Conservation (phyloP, 2,329 filamentous ascomycete species). For the Ophiostoma ips region DNA sequence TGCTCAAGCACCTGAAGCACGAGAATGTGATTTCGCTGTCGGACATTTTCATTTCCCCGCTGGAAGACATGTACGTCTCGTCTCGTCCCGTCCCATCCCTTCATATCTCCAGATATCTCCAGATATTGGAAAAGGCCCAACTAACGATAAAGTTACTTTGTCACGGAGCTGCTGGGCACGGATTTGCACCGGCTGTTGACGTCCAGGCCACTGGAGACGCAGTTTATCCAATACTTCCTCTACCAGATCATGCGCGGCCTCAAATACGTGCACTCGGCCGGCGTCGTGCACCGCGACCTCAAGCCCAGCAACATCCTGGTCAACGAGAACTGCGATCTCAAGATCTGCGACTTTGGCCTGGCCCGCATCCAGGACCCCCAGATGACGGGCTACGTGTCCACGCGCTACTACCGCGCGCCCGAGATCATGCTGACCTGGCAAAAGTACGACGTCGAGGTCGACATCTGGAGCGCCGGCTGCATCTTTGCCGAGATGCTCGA, state of each 20-base stretch:
- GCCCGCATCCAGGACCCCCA: slow-evolving; percentile 97
- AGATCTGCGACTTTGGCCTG: slow-evolving; percentile 97
- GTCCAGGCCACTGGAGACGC: slow-evolving; percentile 91
- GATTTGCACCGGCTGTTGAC: slow-evolving; percentile 92
- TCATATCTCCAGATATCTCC: not conserved
- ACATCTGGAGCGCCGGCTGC: slow-evolving; percentile 98
- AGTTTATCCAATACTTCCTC: slow-evolving; percentile 99
- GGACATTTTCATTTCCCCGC: slow-evolving; percentile 98
- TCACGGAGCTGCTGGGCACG: slow-evolving; percentile 92
- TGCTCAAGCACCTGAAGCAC: slow-evolving; percentile 90
- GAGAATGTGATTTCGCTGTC: slow-evolving; percentile 98
- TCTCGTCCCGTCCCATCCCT: not conserved
- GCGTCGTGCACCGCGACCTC: slow-evolving; percentile 91
- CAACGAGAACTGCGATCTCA: slow-evolving; percentile 98
- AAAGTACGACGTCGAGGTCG: slow-evolving; percentile 98
- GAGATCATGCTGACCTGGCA: slow-evolving; percentile 99
- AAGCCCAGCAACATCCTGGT: slow-evolving; percentile 99
- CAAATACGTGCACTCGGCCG: slow-evolving; percentile 98
- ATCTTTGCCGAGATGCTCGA: slow-evolving; percentile 99
- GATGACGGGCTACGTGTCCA: slow-evolving; percentile 99
- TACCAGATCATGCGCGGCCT: slow-evolving; percentile 98
- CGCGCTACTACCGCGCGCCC: slow-evolving; percentile 93
- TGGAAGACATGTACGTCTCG: slow-evolving; percentile 69
- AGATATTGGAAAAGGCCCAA: no score
- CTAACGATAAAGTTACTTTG: slow-evolving; percentile 51